Evolutionary conservation across 1,284 basidiomycete genomes (phyloP).

Genomic region (Dichomitus squalens): DNA sequence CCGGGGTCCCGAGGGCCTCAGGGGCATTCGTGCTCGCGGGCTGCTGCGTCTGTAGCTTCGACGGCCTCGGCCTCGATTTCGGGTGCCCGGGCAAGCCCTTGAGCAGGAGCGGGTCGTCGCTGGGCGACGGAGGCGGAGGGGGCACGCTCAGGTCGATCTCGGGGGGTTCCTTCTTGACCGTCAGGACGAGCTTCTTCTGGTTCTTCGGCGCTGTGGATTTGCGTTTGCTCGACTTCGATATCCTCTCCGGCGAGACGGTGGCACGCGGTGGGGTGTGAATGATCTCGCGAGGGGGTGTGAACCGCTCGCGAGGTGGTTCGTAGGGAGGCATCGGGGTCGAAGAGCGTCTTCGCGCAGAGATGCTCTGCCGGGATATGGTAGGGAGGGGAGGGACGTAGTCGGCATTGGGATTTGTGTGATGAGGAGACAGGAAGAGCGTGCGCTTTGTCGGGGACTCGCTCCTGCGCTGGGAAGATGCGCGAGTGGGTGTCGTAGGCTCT

Average conservation of each 20-base stretch:
- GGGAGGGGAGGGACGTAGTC: conserved; percentile 48
- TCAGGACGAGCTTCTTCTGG: conserved; percentile 35
- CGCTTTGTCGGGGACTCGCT: conserved; percentile 37
- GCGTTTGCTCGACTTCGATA: conserved; percentile 41
- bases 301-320: conserved; percentile 65
- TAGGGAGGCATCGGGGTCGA: conserved; percentile 59
- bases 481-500: conserved; percentile 28
- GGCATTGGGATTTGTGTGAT: conserved; percentile 50
- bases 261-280: conserved; percentile 42
- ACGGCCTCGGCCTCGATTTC: background rate
- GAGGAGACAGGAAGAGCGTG: conserved; percentile 43
- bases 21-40: background rate
- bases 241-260: conserved; percentile 16
- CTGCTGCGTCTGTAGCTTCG: background rate
- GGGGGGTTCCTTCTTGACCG: conserved; percentile 63
- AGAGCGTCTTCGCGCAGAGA: conserved; percentile 32
- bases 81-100: conserved; percentile 38
- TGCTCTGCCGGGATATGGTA: conserved; percentile 22
- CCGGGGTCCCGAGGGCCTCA: conserved; percentile 5
- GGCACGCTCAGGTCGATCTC: conserved; percentile 60
- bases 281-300: conserved; percentile 68
- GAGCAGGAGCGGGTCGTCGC: conserved; percentile 71
- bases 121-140: conserved; percentile 68
- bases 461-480: conserved; percentile 23
- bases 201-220: conserved; percentile 33